phyloP scores from a whole-genome alignment of 345 rosid species.

The Lumnitzera littorea region DNA sequence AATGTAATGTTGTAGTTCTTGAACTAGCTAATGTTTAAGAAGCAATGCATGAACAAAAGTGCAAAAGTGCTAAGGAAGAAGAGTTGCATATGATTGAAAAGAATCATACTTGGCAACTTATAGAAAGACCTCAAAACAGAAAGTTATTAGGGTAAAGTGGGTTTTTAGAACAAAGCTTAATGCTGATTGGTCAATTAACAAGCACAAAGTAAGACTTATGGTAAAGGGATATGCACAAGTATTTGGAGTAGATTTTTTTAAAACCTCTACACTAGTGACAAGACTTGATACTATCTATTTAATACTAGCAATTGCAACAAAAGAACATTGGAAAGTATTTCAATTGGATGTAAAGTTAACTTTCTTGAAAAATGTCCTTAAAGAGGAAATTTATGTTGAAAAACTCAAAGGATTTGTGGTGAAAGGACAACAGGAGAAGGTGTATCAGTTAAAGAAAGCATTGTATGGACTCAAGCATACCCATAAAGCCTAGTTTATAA shows the following conservation, averaged over 20 bases:
- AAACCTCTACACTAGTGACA: constrained; percentile 3
- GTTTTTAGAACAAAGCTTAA: not conserved
- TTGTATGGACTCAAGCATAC: not conserved
- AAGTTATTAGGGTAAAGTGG: constrained; percentile 3
- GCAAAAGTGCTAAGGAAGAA: constrained; percentile 2
- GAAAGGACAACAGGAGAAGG: not conserved
- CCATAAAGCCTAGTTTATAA: not conserved
- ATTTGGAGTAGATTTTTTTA: not conserved
- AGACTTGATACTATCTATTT: constrained; percentile 2
- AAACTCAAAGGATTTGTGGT: not conserved
- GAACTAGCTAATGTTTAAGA: not conserved
- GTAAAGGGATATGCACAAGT: constrained; percentile 3
- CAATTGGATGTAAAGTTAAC: constrained; percentile 4
- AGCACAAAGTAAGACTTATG: constrained; percentile 3
- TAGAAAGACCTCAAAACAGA: not conserved
- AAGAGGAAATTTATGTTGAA: constrained; percentile 3
- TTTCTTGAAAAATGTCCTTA: not conserved
- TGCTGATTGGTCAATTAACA: constrained; percentile 2
- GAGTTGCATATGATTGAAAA: constrained; percentile 3
- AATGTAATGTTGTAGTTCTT: not conserved
- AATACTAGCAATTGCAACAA: constrained; percentile 1
- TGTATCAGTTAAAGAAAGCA: not conserved
- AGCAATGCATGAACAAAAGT: not conserved
- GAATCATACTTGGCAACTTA: not conserved
- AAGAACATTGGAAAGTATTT: not conserved